phyloP scores from a whole-genome alignment of 306 rosid species.

The Inga leiocalycina region DNA sequence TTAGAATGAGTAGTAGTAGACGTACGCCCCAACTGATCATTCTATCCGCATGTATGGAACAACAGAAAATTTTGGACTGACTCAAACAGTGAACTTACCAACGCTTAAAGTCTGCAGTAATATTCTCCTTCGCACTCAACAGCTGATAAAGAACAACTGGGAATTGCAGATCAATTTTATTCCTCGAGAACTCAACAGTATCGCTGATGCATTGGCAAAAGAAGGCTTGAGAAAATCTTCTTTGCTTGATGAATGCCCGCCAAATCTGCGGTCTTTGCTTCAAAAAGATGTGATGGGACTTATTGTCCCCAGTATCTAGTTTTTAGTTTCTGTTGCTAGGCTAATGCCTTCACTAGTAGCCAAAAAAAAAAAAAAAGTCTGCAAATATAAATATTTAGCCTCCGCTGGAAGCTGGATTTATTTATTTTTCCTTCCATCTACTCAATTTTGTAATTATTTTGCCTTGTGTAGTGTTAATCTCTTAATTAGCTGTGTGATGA shows the following conservation, averaged over 20 bases:
- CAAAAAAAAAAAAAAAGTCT: neutral
- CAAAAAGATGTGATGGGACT: no score
- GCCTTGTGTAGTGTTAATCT: neutral
- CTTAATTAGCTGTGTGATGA: neutral
- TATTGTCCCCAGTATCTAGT: no score
- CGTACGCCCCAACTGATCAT: slow-evolving; percentile 6
- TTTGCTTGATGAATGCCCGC: no score
- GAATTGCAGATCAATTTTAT: no score
- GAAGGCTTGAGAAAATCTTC: no score
- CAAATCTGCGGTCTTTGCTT: no score
- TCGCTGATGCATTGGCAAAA: no score
- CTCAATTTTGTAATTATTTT: slow-evolving; percentile 22
- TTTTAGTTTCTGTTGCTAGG: no score
- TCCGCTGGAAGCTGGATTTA: slow-evolving; percentile 17
- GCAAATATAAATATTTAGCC: slow-evolving; percentile 26
- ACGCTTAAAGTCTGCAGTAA: neutral
- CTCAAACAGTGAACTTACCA: slow-evolving; percentile 12
- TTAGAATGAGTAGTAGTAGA: slow-evolving; percentile 10
- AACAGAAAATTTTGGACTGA: slow-evolving; percentile 28
- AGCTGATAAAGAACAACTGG: no score
- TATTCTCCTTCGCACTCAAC: no score
- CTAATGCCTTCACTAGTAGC: no score
- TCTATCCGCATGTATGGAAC: neutral
- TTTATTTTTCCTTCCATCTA: slow-evolving; percentile 6
- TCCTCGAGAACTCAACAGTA: no score